phyloP scores from a whole-genome alignment of 257 asterid genomes.

The Solanum chmielewskii region DNA sequence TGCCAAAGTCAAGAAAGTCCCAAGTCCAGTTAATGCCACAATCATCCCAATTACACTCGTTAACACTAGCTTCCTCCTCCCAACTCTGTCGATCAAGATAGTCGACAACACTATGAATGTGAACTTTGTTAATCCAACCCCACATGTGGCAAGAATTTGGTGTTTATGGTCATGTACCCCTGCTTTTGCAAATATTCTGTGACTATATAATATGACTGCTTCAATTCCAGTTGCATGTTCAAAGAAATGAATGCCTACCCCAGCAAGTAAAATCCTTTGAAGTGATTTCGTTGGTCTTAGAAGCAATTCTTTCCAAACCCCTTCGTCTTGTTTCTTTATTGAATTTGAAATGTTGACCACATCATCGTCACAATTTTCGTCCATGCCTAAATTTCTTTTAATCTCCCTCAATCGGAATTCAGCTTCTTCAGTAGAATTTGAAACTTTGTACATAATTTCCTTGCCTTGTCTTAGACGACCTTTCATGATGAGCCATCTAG shows the following conservation, averaged over 20 bases:
- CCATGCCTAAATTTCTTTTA: constrained; percentile 36
- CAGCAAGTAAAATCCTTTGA: constrained; percentile 48
- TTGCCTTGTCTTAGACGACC: constrained; percentile 51
- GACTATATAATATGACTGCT: constrained; percentile 57
- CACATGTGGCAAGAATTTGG: constrained; percentile 39
- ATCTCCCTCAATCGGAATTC: constrained; percentile 35
- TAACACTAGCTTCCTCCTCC: constrained; percentile 42
- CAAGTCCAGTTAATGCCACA: constrained; percentile 40
- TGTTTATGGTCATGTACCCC: constrained; percentile 29
- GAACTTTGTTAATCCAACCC: constrained; percentile 49
- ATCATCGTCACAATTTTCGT: constrained; percentile 26
- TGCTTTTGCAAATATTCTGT: constrained; percentile 39
- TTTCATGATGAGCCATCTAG: constrained; percentile 59
- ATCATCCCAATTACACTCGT: constrained; percentile 49
- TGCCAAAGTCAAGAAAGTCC: constrained; percentile 31
- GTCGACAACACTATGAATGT: constrained; percentile 38
- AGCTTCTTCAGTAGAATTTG: constrained; percentile 38
- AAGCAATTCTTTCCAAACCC: constrained; percentile 34
- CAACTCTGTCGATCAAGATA: constrained; percentile 41
- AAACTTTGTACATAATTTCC: constrained; percentile 32
- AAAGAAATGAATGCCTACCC: constrained; percentile 53
- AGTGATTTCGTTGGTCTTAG: constrained; percentile 35
- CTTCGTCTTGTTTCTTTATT: not conserved
- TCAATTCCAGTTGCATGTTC: constrained; percentile 64
- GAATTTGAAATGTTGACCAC: constrained; percentile 9